These are phyloP conservation scores for Orobanche coerulescens DNA, from an alignment of 257 asterid genomes.

Conservation along the genomic window DNA sequence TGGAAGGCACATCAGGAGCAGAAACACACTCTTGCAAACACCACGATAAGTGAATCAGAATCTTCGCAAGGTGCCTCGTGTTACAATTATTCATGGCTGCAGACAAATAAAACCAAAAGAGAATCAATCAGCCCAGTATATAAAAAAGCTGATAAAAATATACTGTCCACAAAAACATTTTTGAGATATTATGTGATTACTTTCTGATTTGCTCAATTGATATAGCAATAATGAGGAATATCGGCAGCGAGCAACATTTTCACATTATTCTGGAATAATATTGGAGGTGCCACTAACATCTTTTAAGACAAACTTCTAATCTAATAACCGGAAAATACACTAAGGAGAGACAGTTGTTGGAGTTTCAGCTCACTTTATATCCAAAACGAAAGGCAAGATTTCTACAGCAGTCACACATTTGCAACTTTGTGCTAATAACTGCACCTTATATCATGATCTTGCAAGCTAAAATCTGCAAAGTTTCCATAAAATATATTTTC, in stretches of 20 bases:
- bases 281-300: neutral
- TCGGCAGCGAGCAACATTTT: neutral
- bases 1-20: constrained; percentile 47
- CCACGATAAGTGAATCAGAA: constrained; percentile 75
- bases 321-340: neutral
- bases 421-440: constrained; percentile 8
- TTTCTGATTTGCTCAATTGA: neutral
- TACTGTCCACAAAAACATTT: constrained; percentile 9
- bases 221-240: neutral
- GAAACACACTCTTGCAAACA: constrained; percentile 84
- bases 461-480: neutral
- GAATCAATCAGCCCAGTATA: constrained; percentile 21
- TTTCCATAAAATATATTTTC: neutral
- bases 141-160: neutral
- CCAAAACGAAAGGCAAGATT: neutral
- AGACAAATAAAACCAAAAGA: constrained; percentile 22
- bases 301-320: neutral
- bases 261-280: constrained; percentile 7
- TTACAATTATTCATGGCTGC: constrained; percentile 73
- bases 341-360: neutral
- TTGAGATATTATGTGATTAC: neutral
- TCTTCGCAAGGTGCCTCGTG: constrained; percentile 88
- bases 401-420: neutral
- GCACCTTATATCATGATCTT: neutral
- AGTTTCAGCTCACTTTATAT: neutral